Evolutionary conservation across 2,329 filamentous ascomycete species (phyloP).

Genomic region (Fusarium annulatum): DNA sequence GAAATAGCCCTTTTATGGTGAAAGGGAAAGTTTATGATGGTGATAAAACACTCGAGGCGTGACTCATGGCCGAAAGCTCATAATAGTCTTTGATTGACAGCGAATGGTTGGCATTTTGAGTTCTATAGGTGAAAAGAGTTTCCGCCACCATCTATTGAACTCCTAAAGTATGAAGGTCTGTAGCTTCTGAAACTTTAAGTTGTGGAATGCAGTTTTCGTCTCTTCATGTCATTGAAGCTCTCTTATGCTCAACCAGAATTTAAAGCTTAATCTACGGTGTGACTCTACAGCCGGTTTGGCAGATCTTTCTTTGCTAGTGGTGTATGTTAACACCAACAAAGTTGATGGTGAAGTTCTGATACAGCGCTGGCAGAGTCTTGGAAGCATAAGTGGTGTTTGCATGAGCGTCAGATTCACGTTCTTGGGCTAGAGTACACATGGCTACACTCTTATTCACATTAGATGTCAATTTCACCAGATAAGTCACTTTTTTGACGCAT

Average conservation of each 20-base stretch:
- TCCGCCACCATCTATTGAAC: accelerated
- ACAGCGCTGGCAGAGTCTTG: not conserved
- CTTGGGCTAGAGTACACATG: not conserved
- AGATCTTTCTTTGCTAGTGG: not conserved
- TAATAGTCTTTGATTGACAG: not conserved
- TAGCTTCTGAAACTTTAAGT: too few species aligned
- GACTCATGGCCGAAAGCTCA: not conserved
- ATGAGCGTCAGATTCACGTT: not conserved
- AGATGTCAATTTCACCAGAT: not conserved
- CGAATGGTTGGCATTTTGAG: not conserved
- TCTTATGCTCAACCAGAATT: not conserved
- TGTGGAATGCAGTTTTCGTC: not conserved
- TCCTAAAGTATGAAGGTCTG: not conserved
- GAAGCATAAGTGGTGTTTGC: not conserved
- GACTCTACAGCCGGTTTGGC: too few species aligned
- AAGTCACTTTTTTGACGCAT: not conserved
- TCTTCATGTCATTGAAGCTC: not conserved
- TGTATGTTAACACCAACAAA: not conserved
- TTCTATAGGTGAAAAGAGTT: not conserved
- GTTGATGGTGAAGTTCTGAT: not conserved
- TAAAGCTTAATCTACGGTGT: not conserved
- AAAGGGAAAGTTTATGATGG: not conserved
- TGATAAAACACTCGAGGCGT: not conserved
- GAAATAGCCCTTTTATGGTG: not conserved
- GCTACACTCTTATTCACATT: not conserved